Conservation (phyloP, 768 basidiomycete genomes). For the Pilatotrama ljubarskyi region DNA sequence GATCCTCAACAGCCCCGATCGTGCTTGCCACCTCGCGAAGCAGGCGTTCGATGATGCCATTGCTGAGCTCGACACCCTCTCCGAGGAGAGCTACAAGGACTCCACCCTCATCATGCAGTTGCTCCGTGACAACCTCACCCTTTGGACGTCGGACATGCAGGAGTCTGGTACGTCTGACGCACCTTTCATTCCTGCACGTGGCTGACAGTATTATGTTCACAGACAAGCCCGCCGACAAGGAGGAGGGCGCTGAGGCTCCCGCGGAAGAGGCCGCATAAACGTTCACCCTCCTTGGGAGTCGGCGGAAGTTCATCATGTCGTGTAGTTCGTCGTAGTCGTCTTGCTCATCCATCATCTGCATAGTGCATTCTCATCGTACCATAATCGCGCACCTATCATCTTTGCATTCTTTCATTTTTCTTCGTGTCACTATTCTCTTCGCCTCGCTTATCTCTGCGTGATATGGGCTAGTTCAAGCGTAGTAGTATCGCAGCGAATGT, state of each 20-base stretch:
- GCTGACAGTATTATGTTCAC: constrained; percentile 25
- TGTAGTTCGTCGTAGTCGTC: constrained; percentile 23
- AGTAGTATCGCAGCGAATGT: constrained; percentile 2
- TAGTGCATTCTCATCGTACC: constrained; percentile 29
- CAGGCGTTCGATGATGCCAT: constrained; percentile 99
- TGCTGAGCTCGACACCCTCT: constrained; percentile 97
- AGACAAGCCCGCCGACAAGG: constrained; percentile 77
- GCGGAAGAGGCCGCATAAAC: constrained; percentile 51
- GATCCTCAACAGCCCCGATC: constrained; percentile 97
- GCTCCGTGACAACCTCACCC: constrained; percentile 93
- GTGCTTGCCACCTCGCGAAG: constrained; percentile 98
- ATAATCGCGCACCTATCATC: constrained; percentile 26
- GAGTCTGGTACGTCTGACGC: constrained; percentile 68
- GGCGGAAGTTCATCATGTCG: constrained; percentile 18
- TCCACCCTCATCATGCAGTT: constrained; percentile 97
- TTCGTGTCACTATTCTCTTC: constrained; percentile 18
- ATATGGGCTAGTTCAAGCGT: constrained; percentile 7
- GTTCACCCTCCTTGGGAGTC: background rate
- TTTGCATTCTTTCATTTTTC: constrained; percentile 15
- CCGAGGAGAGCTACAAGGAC: constrained; percentile 99
- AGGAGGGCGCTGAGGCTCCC: constrained; percentile 60
- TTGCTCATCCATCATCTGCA: constrained; percentile 26
- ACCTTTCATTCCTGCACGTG: background rate
- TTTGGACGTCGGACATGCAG: constrained; percentile 99
- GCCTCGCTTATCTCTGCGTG: constrained; percentile 1